Conservation (phyloP, 2,329 filamentous ascomycete species). For the Amauroascus verrucosus region DNA sequence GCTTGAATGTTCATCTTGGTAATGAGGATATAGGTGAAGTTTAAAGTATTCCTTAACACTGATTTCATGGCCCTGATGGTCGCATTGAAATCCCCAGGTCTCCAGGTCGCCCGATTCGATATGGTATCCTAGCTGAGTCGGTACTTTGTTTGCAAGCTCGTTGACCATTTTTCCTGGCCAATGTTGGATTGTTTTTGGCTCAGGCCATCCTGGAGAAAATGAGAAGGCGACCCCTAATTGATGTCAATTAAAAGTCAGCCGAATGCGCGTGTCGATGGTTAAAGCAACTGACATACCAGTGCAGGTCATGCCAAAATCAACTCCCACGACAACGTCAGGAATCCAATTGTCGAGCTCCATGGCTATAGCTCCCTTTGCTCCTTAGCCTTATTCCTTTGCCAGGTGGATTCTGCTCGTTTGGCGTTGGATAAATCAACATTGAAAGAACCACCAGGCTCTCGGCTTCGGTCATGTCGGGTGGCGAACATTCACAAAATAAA, state of each 20-base stretch:
- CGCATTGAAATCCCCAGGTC: slow-evolving; percentile 15
- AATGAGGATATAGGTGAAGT: slow-evolving; percentile 5
- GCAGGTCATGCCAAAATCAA: slow-evolving; percentile 13
- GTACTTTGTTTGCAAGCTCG: slow-evolving; percentile 21
- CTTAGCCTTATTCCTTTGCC: too few relatives aligned
- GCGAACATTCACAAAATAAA: too few relatives aligned
- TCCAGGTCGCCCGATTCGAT: not conserved
- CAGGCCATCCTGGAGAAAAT: slow-evolving; percentile 26
- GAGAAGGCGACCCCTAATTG: slow-evolving; percentile 30
- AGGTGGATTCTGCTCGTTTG: too few relatives aligned
- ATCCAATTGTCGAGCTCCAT: slow-evolving; percentile 16
- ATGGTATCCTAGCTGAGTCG: slow-evolving; percentile 10
- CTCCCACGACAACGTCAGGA: slow-evolving; percentile 17
- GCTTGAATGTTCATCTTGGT: not conserved
- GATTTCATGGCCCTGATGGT: slow-evolving; percentile 20
- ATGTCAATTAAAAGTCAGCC: slow-evolving; percentile 12
- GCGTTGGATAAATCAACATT: not conserved
- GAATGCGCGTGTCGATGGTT: slow-evolving; percentile 11
- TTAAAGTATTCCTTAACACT: slow-evolving; percentile 12
- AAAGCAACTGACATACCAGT: slow-evolving; percentile 14
- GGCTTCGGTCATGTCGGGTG: too few relatives aligned
- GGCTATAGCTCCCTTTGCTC: slow-evolving; percentile 17
- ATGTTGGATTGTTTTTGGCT: slow-evolving; percentile 11
- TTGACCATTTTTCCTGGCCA: slow-evolving; percentile 11
- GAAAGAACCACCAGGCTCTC: too few relatives aligned